Evolutionary conservation across 306 rosid species (phyloP), one percentile per base, ranked within the genome.

Genomic region (Prunus kanzakura): DNA sequence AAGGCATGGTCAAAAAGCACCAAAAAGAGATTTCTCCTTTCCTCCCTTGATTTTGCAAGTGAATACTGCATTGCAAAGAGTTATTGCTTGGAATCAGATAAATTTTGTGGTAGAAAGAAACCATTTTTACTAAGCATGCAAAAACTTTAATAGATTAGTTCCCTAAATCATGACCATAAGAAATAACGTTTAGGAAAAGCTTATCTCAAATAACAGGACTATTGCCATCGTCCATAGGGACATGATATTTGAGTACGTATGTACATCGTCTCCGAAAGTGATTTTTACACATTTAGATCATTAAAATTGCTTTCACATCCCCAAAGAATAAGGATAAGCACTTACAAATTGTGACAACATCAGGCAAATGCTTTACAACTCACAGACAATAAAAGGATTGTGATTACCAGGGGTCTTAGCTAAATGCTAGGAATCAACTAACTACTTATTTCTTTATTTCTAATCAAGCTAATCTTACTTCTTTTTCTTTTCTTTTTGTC

Each of bases 1-100:
- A 96, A 75, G 81, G 90, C 89, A 88, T 91, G 86, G 89, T 96
- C 99, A 86, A 96, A 96, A 73, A 96, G 93, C 80, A 96, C 92
- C 57, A 88, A 81, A 86, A 89, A 96, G 76, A 93, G 89, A 84
- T 91, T 91, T 83, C 90, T 83, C 82, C 98, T 90, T 75, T 96
- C 98, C 63, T 96, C 99, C 85, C 89, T 87, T 52, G 97, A 88
- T 79, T 77, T 93, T 72, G 98, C 91, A 54, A 89, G 89, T 77
- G 99, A 86, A 87, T 92, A 96, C 99, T 96, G 98, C 88, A 87
- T 65, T 50, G 27, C 51, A 65, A 66, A 82, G 25, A 61, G 64
- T 61, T 10, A 22, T 15, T n/a, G 25, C 55, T 49, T 51, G 7
- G 8, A 35, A 71, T 70, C 50, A 81, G 61, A 67, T 30, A 75